Base-by-base conservation (phyloP, 2,329 filamentous ascomycete species). In the Exophiala calicioides region DNA sequence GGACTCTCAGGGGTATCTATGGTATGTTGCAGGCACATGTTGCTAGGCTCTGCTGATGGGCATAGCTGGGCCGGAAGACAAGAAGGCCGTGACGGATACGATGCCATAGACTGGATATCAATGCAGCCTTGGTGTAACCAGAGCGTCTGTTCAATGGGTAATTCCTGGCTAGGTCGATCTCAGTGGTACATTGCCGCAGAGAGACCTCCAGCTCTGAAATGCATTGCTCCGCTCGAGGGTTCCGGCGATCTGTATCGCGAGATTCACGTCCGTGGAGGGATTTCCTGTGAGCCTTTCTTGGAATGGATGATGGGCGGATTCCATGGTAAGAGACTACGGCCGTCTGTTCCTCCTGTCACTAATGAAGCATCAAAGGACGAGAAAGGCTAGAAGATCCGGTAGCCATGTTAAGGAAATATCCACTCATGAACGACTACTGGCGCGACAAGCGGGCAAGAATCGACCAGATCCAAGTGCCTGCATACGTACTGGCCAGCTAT, bases 211-310 rank as follows among this genome's bases (percentile, higher is more conserved):
- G 63, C 61, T 9, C 61, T 75, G 4, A 63, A 63, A n/a, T 64
- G 65, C 0, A 72, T 76, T 26, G 71, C 70, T 1, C 76, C 63
- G 32, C 73, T 71, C 72, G 74, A 78, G 55, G 73, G 70, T 7
- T 68, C 61, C 29, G 66, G 65, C 0, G 74, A 77, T 50, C 53
- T 75, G 3, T 77, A 72, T 49, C 67, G 72, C 1, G 73, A 77
- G 51, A 66, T 71, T 18, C 70, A 74, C 50, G 64, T 62, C 26
- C 65, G 73, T 4, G 73, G 74, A n/a, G 71, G 72, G 2, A 19
- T 40, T 19, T n/a, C 36, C 18, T 8, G 12, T 10, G 12, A 18
- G 6, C 9, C 30, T 9, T 33, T 33, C 30, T 15, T 6, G 30
- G 30, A 15, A 6, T 15, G 8, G 8, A 12, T 27, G 24, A n/a